phyloP scores from a whole-genome alignment of 1,284 basidiomycete genomes.

The Malassezia sympodialis region DNA sequence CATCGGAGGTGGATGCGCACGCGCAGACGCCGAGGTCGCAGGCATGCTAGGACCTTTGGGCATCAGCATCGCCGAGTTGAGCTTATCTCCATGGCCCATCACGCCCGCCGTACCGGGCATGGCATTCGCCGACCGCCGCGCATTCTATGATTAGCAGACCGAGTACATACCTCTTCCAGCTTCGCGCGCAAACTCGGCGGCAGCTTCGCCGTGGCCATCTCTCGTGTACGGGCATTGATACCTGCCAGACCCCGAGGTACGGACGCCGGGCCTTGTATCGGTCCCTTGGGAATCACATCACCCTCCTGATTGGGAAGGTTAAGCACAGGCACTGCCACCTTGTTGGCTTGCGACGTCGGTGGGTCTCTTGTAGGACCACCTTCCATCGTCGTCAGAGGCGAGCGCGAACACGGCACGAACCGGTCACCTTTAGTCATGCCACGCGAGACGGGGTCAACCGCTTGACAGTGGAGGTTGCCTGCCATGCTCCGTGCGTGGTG shows the following conservation, averaged over 20 bases:
- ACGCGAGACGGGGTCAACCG: neutral
- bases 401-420: neutral
- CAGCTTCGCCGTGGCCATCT: constrained; percentile 34
- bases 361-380: neutral
- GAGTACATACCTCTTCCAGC: constrained; percentile 67
- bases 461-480: neutral
- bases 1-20: constrained; percentile 15
- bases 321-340: neutral
- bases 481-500: neutral
- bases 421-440: neutral
- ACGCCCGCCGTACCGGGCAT: constrained; percentile 10
- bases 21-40: constrained; percentile 1
- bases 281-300: neutral
- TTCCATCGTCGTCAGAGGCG: neutral
- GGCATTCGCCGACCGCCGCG: constrained; percentile 17
- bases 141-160: constrained; percentile 12
- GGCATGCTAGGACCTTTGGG: neutral
- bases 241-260: constrained; percentile 19
- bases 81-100: constrained; percentile 29
- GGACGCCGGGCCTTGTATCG: neutral
- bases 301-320: neutral
- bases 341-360: neutral
- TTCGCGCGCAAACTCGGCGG: constrained; percentile 83
- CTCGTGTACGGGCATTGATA: constrained; percentile 30
- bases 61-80: constrained; percentile 29